Percentiles rank a stretch among this genome's conserved stretches.
phyloP scores from a whole-genome alignment of 805 yeast genomes.

The Cyberlindnera petersonii region DNA sequence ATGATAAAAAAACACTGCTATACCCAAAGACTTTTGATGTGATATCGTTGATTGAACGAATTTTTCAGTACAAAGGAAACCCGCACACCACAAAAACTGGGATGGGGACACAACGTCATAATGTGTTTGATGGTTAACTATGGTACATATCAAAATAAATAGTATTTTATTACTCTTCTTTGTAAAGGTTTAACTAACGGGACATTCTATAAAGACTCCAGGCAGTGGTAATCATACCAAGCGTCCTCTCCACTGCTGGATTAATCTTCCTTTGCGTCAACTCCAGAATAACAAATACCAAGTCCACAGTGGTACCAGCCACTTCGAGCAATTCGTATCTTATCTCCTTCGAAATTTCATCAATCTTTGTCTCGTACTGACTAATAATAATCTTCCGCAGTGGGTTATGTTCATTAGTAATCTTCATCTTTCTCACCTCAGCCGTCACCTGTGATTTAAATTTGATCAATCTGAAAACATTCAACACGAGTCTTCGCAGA shows the following conservation, averaged over 20 bases:
- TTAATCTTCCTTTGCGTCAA: slow-evolving; percentile 16
- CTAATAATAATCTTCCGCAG: slow-evolving; percentile 12
- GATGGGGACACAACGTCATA: neutral
- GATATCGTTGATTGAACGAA: slow-evolving; percentile 3
- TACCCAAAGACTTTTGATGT: neutral
- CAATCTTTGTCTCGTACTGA: slow-evolving; percentile 13
- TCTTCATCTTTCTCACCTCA: slow-evolving; percentile 12
- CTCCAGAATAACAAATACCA: slow-evolving; percentile 20
- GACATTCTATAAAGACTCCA: slow-evolving; percentile 21
- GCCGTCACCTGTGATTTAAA: slow-evolving; percentile 7
- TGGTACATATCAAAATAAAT: neutral
- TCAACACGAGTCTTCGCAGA: slow-evolving; percentile 7
- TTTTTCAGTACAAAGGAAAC: too few relatives aligned
- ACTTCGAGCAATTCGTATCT: slow-evolving; percentile 11
- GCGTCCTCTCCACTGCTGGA: slow-evolving; percentile 13
- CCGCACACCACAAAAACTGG: neutral
- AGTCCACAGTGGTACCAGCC: slow-evolving; percentile 19
- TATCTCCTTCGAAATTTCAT: slow-evolving; percentile 13
- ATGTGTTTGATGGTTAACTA: neutral
- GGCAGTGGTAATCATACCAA: slow-evolving; percentile 15
- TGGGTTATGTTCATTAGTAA: slow-evolving; percentile 2
- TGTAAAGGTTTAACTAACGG: slow-evolving; percentile 17
- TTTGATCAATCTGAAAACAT: slow-evolving; percentile 8
- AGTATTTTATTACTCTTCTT: neutral
- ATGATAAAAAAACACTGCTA: neutral